Conservation (phyloP, 1,139 yeast species). For the Nakaseomyces kungkrabaensis region DNA sequence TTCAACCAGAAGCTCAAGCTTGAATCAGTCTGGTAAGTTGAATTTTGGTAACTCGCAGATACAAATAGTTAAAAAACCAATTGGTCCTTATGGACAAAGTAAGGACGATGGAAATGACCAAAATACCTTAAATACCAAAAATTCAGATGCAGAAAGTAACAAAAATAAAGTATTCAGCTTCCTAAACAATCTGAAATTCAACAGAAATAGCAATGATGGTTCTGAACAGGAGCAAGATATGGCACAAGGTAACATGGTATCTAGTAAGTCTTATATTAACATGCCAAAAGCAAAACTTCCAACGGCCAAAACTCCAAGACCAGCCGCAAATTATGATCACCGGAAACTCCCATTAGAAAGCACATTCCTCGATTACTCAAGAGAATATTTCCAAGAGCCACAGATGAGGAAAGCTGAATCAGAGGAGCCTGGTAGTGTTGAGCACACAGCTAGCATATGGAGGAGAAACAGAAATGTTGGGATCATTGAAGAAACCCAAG, state of each 20-base stretch:
- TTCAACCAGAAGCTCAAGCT: conserved; percentile 35
- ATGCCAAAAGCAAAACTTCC: conserved; percentile 29
- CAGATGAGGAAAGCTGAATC: conserved; percentile 80
- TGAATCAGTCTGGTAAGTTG: conserved; percentile 8
- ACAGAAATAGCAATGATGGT: conserved; percentile 10
- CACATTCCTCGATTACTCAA: conserved; percentile 76
- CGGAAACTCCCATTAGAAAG: conserved; percentile 47
- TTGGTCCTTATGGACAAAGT: conserved; percentile 6
- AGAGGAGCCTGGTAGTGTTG: conserved; percentile 90
- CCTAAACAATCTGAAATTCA: conserved; percentile 15
- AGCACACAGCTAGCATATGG: conserved; percentile 78
- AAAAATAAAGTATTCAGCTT: conserved; percentile 8
- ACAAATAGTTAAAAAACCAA: conserved; percentile 11
- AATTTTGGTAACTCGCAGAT: conserved; percentile 12
- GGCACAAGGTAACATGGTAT: not conserved
- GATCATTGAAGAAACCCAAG: conserved; percentile 81
- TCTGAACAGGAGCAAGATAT: conserved; percentile 8
- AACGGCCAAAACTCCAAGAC: conserved; percentile 33
- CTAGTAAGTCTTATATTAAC: not conserved
- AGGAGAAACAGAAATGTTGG: conserved; percentile 80
- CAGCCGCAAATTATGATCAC: conserved; percentile 22
- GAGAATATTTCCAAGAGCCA: conserved; percentile 94
- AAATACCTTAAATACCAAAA: not conserved
- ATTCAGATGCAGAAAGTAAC: not conserved
- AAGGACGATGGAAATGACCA: not conserved